A percentile compares a stretch with the other conserved stretches of the same genome.
Conservation (phyloP, 768 basidiomycete species). For the Trametes elegans region DNA sequence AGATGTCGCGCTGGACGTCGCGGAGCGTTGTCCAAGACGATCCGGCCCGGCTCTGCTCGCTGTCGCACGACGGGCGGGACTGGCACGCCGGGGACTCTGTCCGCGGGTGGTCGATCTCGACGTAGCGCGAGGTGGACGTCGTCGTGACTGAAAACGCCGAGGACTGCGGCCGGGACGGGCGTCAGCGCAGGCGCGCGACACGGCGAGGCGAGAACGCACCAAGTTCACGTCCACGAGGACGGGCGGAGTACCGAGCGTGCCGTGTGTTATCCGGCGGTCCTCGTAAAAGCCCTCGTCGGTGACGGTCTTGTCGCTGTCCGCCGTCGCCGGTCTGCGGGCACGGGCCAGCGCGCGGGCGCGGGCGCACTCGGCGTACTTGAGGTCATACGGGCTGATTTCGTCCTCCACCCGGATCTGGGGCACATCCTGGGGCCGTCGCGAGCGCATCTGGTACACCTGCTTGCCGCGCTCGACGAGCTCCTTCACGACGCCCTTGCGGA, state of each 20-base stretch:
- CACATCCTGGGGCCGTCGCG: conserved; percentile 1
- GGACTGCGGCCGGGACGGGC: conserved; percentile 22
- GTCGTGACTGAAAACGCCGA: conserved; percentile 36
- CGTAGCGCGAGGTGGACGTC: conserved; percentile 35
- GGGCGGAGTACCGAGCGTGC: conserved; percentile 20
- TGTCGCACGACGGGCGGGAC: neutral
- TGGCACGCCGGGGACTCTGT: neutral
- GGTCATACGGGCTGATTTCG: neutral
- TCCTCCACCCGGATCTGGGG: neutral
- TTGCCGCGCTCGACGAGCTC: conserved; percentile 10
- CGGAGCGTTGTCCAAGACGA: conserved; percentile 25
- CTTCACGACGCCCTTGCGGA: conserved; percentile 11
- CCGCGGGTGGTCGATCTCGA: conserved; percentile 29
- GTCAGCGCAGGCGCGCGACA: neutral
- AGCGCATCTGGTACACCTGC: conserved; percentile 2
- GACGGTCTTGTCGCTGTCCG: conserved; percentile 9
- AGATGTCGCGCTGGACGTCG: conserved; percentile 19
- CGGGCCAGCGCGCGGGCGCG: neutral
- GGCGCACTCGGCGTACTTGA: neutral
- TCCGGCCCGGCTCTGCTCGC: conserved; percentile 1
- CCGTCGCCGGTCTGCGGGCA: conserved; percentile 1
- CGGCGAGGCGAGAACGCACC: conserved; percentile 18
- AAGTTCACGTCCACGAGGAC: conserved; percentile 29
- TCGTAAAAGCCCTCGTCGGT: conserved; percentile 30
- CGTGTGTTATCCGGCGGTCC: conserved; percentile 20